Base-by-base conservation (phyloP, 2,329 filamentous ascomycete species). In the Trichoderma citrinoviride region DNA sequence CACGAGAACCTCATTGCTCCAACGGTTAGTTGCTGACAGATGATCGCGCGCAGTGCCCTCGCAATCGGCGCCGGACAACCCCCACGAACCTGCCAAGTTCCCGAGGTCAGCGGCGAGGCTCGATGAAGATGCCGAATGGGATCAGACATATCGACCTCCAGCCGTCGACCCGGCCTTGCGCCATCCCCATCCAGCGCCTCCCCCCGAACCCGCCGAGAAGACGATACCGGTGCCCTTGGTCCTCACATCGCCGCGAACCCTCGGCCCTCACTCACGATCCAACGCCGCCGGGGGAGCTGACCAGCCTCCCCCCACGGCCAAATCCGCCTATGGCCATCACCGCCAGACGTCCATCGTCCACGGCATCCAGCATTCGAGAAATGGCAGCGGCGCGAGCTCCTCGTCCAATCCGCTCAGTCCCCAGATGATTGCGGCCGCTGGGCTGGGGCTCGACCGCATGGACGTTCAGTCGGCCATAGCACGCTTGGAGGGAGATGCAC, bases 341-440 rank as follows among this genome's bases (percentile, higher is more conserved):
- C 89, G 95, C 63, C 93, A 99, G 80, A 96, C 94, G 0, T 98
- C 94, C 55, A 97, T 98, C 71, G 93, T 98, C 65, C 92, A 98
- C 86, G 94, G 95, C 73, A 89, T 96, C 70, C 93, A 97, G 76
- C 95, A 99, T 85, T 86, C 86, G 71, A 84, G 94, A 78, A 96
- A 96, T 84, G 90, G 93, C 71, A 97, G 93, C 79, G 87, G 90
- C 73, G 87, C 88, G 69, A 93, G 91, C 75, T 87, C 90, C 64
- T 86, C 90, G 41, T 89, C 90, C 29, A 96, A 91, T 76, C 94
- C 94, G 65, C 82, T 97, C 72, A 96, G 92, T 77, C 92, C 93
- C 62, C 90, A 96, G 77, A 88, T 93, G 77, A 93, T 94, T 72
- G 87, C 90, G 62, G 87, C 88, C 50, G 87, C 86, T 56, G 87